phyloP scores from a whole-genome alignment of 108 stramenopile genomes.

The Aurantiochytrium sp. region DNA sequence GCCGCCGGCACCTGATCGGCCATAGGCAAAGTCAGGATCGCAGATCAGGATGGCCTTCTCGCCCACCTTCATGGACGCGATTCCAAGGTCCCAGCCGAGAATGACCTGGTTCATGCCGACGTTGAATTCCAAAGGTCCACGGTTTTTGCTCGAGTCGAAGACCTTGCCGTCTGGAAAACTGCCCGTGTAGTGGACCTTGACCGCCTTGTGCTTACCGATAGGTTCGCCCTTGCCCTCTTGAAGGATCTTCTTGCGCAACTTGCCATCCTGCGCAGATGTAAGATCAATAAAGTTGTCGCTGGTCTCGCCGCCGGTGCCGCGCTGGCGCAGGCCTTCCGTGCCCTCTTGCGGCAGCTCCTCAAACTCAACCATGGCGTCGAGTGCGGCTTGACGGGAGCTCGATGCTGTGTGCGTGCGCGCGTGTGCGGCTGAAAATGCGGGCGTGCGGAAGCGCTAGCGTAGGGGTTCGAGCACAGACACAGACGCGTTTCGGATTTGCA shows the following conservation, averaged over 20 bases:
- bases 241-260: background rate
- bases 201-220: background rate
- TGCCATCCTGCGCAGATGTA: background rate
- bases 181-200: background rate
- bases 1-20: constrained; percentile 54
- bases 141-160: background rate
- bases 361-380: background rate
- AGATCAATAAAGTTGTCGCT: background rate
- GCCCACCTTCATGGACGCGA: constrained; percentile 42
- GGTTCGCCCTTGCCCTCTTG: background rate
- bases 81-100: constrained; percentile 29
- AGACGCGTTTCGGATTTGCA: too few relatives aligned
- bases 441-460: too few relatives aligned
- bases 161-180: background rate
- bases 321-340: background rate
- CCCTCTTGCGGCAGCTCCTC: background rate
- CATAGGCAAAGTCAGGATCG: constrained; percentile 67
- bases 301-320: background rate
- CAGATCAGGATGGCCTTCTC: constrained; percentile 57
- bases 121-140: constrained; percentile 22
- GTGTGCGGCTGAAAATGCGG: too few relatives aligned
- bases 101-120: constrained; percentile 26
- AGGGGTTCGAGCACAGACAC: too few relatives aligned
- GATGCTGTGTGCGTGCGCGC: too few relatives aligned
- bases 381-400: too few relatives aligned